These are phyloP conservation scores for Calonectria montana DNA, from an alignment of 2,329 filamentous ascomycete genomes.

Conservation along the genomic window DNA sequence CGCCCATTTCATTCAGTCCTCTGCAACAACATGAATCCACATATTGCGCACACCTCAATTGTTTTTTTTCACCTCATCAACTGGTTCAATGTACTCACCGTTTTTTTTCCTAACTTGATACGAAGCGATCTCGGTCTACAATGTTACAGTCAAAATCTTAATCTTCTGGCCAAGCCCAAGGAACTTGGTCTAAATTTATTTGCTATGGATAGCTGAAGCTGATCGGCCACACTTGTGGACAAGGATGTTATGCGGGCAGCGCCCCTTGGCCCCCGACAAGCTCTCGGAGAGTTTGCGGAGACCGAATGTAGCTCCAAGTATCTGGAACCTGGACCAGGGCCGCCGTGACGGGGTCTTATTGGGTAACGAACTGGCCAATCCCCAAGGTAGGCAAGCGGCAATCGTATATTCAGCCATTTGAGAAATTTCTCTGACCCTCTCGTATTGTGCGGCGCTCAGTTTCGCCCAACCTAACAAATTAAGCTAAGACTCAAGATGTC, in stretches of 20 bases:
- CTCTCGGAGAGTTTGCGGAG: slow-evolving; percentile 28
- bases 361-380: background rate
- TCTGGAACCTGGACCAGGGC: slow-evolving; percentile 1
- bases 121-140: background rate
- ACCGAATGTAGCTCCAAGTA: slow-evolving; percentile 27
- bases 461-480: slow-evolving; percentile 1
- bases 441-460: slow-evolving; percentile 6
- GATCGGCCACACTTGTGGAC: background rate
- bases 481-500: background rate
- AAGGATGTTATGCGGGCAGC: slow-evolving; percentile 14
- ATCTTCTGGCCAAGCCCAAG: background rate
- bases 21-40: slow-evolving; percentile 8
- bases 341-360: background rate
- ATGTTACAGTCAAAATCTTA: slow-evolving; percentile 4
- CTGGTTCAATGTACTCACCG: background rate
- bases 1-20: background rate
- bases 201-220: slow-evolving; percentile 7
- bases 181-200: background rate
- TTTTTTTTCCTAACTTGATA: background rate
- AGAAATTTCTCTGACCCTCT: slow-evolving; percentile 8
- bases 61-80: background rate
- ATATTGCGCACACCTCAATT: background rate
- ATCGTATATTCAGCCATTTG: slow-evolving; percentile 5
- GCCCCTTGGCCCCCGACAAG: slow-evolving; percentile 5
- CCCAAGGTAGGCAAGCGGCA: background rate